Evolutionary conservation across 2,329 filamentous ascomycete species (phyloP).

Genomic region (Emergomyces orientalis): DNA sequence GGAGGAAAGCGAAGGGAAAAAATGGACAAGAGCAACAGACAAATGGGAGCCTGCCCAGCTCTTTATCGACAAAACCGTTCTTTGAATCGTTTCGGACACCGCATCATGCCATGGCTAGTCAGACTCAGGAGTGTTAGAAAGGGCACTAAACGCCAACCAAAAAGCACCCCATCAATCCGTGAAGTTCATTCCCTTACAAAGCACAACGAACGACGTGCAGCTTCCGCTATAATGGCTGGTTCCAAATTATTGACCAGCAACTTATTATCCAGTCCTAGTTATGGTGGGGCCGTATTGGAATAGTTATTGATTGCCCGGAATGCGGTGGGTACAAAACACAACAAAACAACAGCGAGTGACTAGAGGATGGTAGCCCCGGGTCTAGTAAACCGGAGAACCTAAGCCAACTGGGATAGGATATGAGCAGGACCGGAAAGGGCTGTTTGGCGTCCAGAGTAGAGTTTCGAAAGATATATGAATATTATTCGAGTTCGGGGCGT

Average conservation of each 20-base stretch:
- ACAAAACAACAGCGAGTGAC: not conserved
- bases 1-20: not conserved
- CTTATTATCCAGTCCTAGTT: not conserved
- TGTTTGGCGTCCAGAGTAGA: not conserved
- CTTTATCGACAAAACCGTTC: constrained; percentile 31
- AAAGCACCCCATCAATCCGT: constrained; percentile 3
- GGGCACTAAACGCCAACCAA: constrained; percentile 10
- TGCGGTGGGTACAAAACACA: not conserved
- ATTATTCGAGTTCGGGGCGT: not conserved
- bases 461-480: not conserved
- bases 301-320: not conserved
- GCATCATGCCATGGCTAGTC: constrained; percentile 30
- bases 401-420: not conserved
- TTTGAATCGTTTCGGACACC: constrained; percentile 38
- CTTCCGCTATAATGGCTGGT: not conserved
- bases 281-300: not conserved
- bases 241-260: not conserved
- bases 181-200: constrained; percentile 7
- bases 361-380: not conserved
- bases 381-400: not conserved
- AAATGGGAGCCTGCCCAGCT: constrained; percentile 8
- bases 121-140: constrained; percentile 9
- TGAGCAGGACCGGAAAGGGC: not conserved
- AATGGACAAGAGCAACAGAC: constrained; percentile 9
- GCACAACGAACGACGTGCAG: not conserved